These are phyloP conservation scores for Murraya koenigii DNA, from an alignment of 345 rosid species.

Conservation along the genomic window DNA sequence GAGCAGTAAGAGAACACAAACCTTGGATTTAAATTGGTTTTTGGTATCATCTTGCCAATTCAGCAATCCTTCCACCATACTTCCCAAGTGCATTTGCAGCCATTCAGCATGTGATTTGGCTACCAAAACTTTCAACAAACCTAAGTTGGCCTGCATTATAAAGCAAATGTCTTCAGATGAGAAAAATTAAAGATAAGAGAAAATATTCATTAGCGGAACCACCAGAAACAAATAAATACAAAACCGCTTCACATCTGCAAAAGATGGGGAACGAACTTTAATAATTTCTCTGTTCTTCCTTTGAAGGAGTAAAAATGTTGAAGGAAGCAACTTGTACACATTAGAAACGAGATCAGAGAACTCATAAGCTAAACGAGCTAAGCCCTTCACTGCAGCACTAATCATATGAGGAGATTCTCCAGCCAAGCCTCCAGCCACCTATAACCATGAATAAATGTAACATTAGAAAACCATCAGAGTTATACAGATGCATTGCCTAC, in stretches of 20 bases:
- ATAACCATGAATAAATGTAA: slow-evolving; percentile 16
- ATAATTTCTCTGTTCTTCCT: slow-evolving; percentile 87
- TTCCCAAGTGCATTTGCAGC: slow-evolving; percentile 64
- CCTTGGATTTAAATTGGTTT: slow-evolving; percentile 92
- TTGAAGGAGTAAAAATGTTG: slow-evolving; percentile 78
- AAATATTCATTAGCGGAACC: not conserved
- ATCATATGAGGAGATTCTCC: slow-evolving; percentile 95
- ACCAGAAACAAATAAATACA: not conserved
- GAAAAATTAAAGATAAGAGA: slow-evolving; percentile 1
- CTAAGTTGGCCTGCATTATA: slow-evolving; percentile 83
- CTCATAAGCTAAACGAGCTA: slow-evolving; percentile 93
- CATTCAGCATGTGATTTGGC: slow-evolving; percentile 87
- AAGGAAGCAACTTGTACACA: slow-evolving; percentile 81
- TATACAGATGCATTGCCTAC: not conserved
- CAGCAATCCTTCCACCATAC: slow-evolving; percentile 81
- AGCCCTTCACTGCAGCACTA: slow-evolving; percentile 94
- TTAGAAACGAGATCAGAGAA: slow-evolving; percentile 83
- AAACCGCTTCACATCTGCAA: not conserved
- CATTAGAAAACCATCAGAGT: not conserved
- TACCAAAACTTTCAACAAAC: slow-evolving; percentile 84
- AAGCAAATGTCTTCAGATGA: slow-evolving; percentile 9
- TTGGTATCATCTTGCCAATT: slow-evolving; percentile 82
- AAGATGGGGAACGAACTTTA: slow-evolving; percentile 48
- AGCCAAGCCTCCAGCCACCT: slow-evolving; percentile 96
- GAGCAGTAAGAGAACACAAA: slow-evolving; percentile 21